These are phyloP conservation scores for Phytophthora multivora DNA, from an alignment of 352 stramenopile genomes.

Conservation along the genomic window DNA sequence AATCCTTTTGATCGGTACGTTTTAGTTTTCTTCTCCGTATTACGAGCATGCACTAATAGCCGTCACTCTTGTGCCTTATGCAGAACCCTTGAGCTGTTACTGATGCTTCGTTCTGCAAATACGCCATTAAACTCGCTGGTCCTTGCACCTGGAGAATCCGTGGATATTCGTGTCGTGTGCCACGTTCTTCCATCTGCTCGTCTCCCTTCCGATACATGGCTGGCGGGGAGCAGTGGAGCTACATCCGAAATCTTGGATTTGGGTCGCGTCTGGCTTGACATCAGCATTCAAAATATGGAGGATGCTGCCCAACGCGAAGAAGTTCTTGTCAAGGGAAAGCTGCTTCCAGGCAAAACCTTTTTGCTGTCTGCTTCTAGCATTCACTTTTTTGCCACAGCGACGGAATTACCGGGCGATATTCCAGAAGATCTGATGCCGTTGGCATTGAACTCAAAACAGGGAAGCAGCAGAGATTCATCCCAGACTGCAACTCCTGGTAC, in stretches of 20 bases:
- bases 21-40: not conserved
- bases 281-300: slow-evolving; percentile 66
- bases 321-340: slow-evolving; percentile 72
- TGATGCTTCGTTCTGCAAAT: slow-evolving; percentile 86
- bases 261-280: slow-evolving; percentile 67
- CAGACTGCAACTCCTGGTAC: slow-evolving; percentile 29
- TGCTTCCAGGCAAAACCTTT: slow-evolving; percentile 84
- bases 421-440: slow-evolving; percentile 46
- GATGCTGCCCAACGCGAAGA: slow-evolving; percentile 71
- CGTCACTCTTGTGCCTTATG: not conserved
- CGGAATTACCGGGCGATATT: slow-evolving; percentile 58
- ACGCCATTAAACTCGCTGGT: slow-evolving; percentile 65
- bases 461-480: slow-evolving; percentile 36
- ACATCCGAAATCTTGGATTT: slow-evolving; percentile 64
- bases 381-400: slow-evolving; percentile 78
- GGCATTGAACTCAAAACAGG: slow-evolving; percentile 50
- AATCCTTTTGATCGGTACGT: slow-evolving; percentile 56
- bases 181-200: slow-evolving; percentile 70
- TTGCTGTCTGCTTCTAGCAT: slow-evolving; percentile 76
- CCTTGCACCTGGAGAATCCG: slow-evolving; percentile 77
- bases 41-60: slow-evolving; percentile 6
- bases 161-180: slow-evolving; percentile 86
- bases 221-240: slow-evolving; percentile 34
- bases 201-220: slow-evolving; percentile 51
- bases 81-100: slow-evolving; percentile 73